Base-by-base conservation (phyloP, 2,329 filamentous ascomycete genomes). In the Colletotrichum liaoningense region DNA sequence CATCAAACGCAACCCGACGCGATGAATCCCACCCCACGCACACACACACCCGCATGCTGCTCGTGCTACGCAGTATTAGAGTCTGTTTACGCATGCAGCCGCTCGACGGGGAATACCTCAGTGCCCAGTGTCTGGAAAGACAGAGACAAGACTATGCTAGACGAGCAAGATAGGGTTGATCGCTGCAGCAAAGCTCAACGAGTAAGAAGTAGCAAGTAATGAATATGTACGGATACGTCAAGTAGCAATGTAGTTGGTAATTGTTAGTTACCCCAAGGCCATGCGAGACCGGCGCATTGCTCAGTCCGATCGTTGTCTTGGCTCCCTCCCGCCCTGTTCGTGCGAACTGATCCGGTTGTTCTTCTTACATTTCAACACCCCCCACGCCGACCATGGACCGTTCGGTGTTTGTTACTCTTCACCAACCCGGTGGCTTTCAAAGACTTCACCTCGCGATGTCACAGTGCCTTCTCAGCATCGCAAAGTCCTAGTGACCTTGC, bases 1-100 rank as follows among this genome's bases (percentile, higher is more conserved):
- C 66, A 57, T 24, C 42, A 60, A 63, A 69, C 59, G 70, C 59
- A 64, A 56, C 66, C 30, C 59, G 33, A 63, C 54, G 67, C 68
- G 70, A 56, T 59, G 66, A 59, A 59, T 65, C 52, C 54, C 46
- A 69, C 59, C 70, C 70, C 24, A 63, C 66, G 59, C 42, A 59
- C 46, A 65, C 33, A 64, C 46, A 55, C 46, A 46, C 57, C 69
- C 65, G 59, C 60, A 69, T 56, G 63, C 33, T 14, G 52, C 19
- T 28, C n/a, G 63, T 42, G n/a, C 22, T 26, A 28, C 54, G 54
- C 22, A 56, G 54, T 56, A 42, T 42, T 42, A 56, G 42, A 49
- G 38, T 7, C n/a, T 16, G 49, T 56, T 42, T 42, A 54, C 28
- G 42, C n/a, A 19, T 64, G 30, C 62, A 55, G 30, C n/a, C 28